Percentiles rank a stretch among this genome's conserved stretches.
These are phyloP conservation scores for Marchantia paleacea DNA, from an alignment of 225 moss, liverwort and hornwort genomes.

Conservation along the genomic window DNA sequence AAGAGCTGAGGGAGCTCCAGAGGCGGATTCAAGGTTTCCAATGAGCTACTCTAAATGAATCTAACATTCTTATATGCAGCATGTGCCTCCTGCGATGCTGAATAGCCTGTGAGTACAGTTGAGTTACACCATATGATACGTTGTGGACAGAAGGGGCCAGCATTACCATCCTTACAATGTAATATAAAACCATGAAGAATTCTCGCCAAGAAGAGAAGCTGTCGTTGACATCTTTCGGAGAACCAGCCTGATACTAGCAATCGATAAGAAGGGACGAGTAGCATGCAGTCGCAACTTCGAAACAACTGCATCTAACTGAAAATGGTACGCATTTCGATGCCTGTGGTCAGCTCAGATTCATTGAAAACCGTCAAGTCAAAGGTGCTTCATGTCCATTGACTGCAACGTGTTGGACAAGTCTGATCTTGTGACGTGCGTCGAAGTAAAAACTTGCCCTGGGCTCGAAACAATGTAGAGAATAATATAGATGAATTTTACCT, in stretches of 20 bases:
- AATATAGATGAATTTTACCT: no score
- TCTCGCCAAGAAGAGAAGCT: background rate
- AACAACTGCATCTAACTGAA: background rate
- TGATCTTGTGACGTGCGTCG: background rate
- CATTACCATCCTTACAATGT: no score
- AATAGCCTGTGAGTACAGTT: background rate
- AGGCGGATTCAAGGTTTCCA: no score
- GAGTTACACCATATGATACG: background rate
- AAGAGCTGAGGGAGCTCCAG: no score
- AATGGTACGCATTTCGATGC: background rate
- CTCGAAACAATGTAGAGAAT: no score
- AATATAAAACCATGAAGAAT: no score
- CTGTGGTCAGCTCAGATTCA: background rate
- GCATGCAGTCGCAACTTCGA: background rate
- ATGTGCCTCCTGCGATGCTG: no score
- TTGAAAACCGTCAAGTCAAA: no score
- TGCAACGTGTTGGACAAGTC: background rate
- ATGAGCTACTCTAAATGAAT: no score
- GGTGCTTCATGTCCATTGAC: no score
- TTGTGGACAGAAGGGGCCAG: background rate
- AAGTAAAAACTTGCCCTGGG: background rate
- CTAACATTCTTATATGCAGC: no score
- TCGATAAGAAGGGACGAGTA: no score
- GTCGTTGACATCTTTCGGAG: background rate
- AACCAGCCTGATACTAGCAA: background rate